Conservation (phyloP, 2,329 filamentous ascomycete genomes). For the Diaporthe sp. region DNA sequence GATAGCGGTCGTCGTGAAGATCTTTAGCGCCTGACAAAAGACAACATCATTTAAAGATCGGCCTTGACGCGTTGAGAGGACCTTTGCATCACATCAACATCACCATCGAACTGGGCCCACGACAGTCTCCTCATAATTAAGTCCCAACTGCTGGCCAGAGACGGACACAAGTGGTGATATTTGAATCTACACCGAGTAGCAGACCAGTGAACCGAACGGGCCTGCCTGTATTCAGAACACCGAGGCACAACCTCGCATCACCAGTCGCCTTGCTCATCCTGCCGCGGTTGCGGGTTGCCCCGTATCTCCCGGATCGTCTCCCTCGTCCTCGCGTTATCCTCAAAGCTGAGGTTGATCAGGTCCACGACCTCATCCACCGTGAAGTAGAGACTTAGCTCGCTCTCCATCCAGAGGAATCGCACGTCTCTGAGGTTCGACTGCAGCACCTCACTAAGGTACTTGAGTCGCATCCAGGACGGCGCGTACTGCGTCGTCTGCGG, state of each 20-base stretch:
- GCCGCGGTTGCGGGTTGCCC: slow-evolving; percentile 61
- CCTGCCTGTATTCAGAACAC: not conserved
- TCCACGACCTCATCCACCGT: slow-evolving; percentile 73
- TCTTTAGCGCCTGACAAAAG: not conserved
- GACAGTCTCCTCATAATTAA: not conserved
- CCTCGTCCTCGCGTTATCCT: slow-evolving; percentile 71
- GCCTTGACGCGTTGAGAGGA: not conserved
- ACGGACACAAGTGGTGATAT: not conserved
- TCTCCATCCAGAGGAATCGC: slow-evolving; percentile 74
- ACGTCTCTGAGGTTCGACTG: slow-evolving; percentile 77
- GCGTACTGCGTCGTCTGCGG: slow-evolving; percentile 73
- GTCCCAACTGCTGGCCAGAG: not conserved
- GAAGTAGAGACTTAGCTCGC: slow-evolving; percentile 76
- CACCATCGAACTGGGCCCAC: not conserved
- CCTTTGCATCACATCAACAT: too few relatives aligned
- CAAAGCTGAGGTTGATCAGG: slow-evolving; percentile 74
- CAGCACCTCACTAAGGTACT: slow-evolving; percentile 74
- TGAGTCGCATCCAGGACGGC: slow-evolving; percentile 72
- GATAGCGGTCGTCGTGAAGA: not conserved
- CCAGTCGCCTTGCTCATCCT: slow-evolving; percentile 36
- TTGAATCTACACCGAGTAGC: not conserved
- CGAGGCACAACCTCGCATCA: slow-evolving; percentile 11
- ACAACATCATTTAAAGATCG: not conserved
- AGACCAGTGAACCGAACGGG: not conserved
- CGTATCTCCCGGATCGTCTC: slow-evolving; percentile 72